A percentile compares a stretch with the other conserved stretches of the same genome.
Conservation (phyloP, 2,329 filamentous ascomycete species). For the Coleophoma cylindrospora region DNA sequence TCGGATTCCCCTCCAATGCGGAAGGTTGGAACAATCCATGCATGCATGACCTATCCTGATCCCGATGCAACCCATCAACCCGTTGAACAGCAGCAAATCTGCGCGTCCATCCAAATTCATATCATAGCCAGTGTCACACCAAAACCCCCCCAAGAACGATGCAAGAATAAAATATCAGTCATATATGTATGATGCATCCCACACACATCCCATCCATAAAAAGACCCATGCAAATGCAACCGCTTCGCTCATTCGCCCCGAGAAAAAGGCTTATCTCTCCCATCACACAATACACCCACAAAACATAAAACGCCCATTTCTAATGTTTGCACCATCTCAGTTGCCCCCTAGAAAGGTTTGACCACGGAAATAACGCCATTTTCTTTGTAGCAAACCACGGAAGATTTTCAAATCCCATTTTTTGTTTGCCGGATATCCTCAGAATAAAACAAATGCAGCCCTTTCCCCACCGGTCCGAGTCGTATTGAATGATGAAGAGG, state of each 20-base stretch:
- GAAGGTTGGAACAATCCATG: too few species aligned
- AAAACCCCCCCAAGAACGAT: too few species aligned
- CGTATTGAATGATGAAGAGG: not conserved
- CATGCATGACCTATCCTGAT: too few species aligned
- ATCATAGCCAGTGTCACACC: too few species aligned
- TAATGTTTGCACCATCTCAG: not conserved
- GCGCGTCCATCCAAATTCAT: too few species aligned
- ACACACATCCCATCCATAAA: not conserved
- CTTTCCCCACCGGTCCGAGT: not conserved
- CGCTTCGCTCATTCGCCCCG: not conserved
- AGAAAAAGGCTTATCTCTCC: not conserved
- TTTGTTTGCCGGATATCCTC: not conserved
- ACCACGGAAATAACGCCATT: not conserved
- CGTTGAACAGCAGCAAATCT: too few species aligned
- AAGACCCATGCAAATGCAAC: conserved; percentile 1
- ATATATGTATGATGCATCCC: too few species aligned
- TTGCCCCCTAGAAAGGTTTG: not conserved
- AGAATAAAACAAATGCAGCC: not conserved
- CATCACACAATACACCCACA: not conserved
- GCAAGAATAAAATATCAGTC: too few species aligned
- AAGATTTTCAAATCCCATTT: not conserved
- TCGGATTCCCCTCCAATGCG: too few species aligned
- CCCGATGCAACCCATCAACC: too few species aligned
- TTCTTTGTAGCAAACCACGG: not conserved
- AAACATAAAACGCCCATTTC: not conserved